A percentile compares a stretch with the other conserved stretches of the same genome.
phyloP scores from a whole-genome alignment of 352 stramenopile genomes.

The Halophytophthora polymorphica region DNA sequence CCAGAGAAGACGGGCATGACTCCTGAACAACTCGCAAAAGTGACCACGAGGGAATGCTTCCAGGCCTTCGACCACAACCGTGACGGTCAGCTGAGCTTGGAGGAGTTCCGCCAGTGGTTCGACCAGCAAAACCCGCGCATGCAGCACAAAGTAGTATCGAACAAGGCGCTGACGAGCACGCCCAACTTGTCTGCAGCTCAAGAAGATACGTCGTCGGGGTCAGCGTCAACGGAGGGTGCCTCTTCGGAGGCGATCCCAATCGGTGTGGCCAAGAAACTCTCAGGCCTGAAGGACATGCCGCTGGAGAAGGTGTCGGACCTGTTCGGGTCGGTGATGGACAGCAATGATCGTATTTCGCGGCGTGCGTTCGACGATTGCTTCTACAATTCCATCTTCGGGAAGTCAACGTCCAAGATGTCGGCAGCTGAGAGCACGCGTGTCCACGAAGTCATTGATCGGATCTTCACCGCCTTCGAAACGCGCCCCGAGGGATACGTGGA shows the following conservation, averaged over 20 bases:
- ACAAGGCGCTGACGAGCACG: conserved; percentile 8
- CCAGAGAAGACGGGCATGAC: conserved; percentile 47
- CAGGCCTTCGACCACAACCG: conserved; percentile 66
- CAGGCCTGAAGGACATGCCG: conserved; percentile 57
- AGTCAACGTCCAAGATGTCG: conserved; percentile 16
- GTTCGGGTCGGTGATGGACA: conserved; percentile 48
- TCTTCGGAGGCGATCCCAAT: conserved; percentile 39
- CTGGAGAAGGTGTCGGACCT: conserved; percentile 59
- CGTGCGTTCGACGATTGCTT: conserved; percentile 74
- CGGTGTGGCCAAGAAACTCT: conserved; percentile 70
- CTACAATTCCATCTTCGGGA: conserved; percentile 59
- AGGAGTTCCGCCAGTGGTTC: conserved; percentile 80
- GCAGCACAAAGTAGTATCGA: conserved; percentile 11
- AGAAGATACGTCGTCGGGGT: conserved; percentile 11
- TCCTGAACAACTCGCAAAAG: conserved; percentile 62
- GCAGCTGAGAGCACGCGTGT: conserved; percentile 52
- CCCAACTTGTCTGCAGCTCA: background rate
- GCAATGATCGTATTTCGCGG: conserved; percentile 53
- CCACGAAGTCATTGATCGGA: conserved; percentile 66
- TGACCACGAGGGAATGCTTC: conserved; percentile 80
- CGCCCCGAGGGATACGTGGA: conserved; percentile 73
- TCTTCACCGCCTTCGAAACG: conserved; percentile 80
- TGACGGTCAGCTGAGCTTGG: conserved; percentile 74
- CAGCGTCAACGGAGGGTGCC: conserved; percentile 13
- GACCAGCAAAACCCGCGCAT: conserved; percentile 44